Conservation (phyloP, 768 basidiomycete species). For the Suillus discolor region DNA sequence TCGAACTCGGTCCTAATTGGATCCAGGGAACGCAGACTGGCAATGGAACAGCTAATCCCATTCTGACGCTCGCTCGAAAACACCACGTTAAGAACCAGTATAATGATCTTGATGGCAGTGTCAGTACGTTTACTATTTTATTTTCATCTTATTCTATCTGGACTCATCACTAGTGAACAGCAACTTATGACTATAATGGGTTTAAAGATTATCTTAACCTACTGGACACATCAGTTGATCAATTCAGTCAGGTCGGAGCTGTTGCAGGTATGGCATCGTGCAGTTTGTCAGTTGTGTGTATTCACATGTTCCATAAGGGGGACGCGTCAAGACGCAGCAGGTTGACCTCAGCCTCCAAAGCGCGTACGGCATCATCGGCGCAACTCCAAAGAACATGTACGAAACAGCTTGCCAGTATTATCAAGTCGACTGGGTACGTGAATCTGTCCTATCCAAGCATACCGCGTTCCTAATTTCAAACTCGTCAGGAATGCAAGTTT, state of each 20-base stretch:
- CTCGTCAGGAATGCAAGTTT: slow-evolving; percentile 32
- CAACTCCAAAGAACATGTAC: slow-evolving; percentile 45
- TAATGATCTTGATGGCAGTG: slow-evolving; percentile 46
- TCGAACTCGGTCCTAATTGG: slow-evolving; percentile 68
- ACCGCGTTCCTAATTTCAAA: slow-evolving; percentile 7
- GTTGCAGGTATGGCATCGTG: slow-evolving; percentile 41
- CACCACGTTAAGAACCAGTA: slow-evolving; percentile 49
- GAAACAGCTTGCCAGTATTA: slow-evolving; percentile 61
- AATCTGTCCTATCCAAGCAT: not conserved
- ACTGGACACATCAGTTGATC: slow-evolving; percentile 43
- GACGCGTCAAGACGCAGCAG: slow-evolving; percentile 43
- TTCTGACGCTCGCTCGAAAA: slow-evolving; percentile 57
- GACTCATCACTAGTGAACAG: slow-evolving; percentile 30
- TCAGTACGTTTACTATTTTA: slow-evolving; percentile 40
- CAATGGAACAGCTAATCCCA: slow-evolving; percentile 58
- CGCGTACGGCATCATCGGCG: slow-evolving; percentile 54
- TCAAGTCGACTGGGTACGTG: slow-evolving; percentile 41
- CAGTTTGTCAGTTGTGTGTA: not conserved
- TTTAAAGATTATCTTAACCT: slow-evolving; percentile 47
- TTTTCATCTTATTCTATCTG: not conserved
- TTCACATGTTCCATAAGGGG: slow-evolving; percentile 33
- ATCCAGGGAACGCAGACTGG: slow-evolving; percentile 54
- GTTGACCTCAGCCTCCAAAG: slow-evolving; percentile 58
- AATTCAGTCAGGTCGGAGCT: slow-evolving; percentile 43
- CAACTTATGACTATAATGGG: slow-evolving; percentile 58